Percentiles rank a stretch among this genome's conserved stretches.
Evolutionary conservation across 768 basidiomycete genomes (phyloP).

Genomic region (Boletus pseudo-olivaceus): DNA sequence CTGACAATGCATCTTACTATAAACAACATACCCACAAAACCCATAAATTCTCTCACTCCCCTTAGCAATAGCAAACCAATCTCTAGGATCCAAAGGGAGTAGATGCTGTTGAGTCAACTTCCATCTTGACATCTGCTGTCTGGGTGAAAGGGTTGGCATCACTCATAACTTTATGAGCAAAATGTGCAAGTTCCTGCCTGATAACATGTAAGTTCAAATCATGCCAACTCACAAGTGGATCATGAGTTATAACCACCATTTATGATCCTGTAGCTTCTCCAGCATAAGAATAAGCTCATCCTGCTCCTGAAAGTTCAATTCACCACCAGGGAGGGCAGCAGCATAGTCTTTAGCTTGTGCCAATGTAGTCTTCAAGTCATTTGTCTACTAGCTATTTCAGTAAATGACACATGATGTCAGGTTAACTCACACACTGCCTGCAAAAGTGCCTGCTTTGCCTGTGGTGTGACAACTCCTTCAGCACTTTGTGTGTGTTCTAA

Average conservation of each 20-base stretch:
- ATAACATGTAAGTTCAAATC: neutral
- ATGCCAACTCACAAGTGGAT: neutral
- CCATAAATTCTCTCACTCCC: no score
- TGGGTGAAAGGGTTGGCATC: conserved; percentile 30
- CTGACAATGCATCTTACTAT: no score
- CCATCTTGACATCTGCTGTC: conserved; percentile 45
- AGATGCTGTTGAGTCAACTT: conserved; percentile 73
- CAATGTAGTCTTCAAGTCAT: conserved; percentile 61
- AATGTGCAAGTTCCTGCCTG: conserved; percentile 55
- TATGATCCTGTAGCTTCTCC: conserved; percentile 57
- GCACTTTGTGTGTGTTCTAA: conserved; percentile 57
- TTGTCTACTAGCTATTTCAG: conserved; percentile 48
- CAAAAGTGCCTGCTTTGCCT: conserved; percentile 63
- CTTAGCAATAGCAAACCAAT: neutral
- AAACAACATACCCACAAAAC: no score
- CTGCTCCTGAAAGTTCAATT: conserved; percentile 65
- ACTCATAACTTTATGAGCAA: conserved; percentile 42
- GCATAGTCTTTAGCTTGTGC: conserved; percentile 60
- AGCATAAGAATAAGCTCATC: conserved; percentile 69
- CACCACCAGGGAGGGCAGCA: conserved; percentile 62
- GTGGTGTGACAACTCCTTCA: conserved; percentile 51
- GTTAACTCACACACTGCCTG: conserved; percentile 48
- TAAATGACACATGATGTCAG: neutral
- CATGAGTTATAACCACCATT: conserved; percentile 24
- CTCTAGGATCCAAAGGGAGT: conserved; percentile 48